These are phyloP conservation scores for Podaxis pistillaris DNA, from an alignment of 768 basidiomycete species.

Conservation along the genomic window DNA sequence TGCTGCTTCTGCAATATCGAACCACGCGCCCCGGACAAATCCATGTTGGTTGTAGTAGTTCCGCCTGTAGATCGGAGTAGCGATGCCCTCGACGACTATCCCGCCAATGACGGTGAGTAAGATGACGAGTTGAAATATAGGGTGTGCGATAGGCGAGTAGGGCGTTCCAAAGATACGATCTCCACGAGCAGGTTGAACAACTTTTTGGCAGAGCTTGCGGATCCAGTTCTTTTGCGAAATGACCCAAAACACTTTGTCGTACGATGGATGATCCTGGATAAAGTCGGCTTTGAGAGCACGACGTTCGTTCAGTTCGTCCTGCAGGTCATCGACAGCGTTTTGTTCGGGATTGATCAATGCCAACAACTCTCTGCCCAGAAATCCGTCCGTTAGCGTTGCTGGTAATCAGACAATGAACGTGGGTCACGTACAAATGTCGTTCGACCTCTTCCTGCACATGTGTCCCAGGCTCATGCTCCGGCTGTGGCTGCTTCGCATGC, in stretches of 20 bases:
- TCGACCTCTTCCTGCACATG: conserved; percentile 63
- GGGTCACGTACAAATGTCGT: conserved; percentile 59
- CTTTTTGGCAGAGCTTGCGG: conserved; percentile 74
- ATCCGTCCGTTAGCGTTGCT: background rate
- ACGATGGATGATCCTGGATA: conserved; percentile 84
- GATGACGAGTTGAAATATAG: conserved; percentile 73
- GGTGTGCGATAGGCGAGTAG: conserved; percentile 60
- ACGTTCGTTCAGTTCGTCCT: conserved; percentile 66
- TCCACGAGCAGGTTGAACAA: conserved; percentile 81
- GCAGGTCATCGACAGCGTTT: conserved; percentile 46
- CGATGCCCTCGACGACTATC: conserved; percentile 78
- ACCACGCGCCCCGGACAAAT: conserved; percentile 73
- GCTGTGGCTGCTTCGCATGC: conserved; percentile 28
- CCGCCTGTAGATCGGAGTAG: conserved; percentile 82
- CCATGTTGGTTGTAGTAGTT: conserved; percentile 65
- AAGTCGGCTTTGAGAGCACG: conserved; percentile 82
- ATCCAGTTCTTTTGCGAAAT: conserved; percentile 77
- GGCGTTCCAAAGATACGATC: conserved; percentile 85
- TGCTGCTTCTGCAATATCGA: conserved; percentile 73
- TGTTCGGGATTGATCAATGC: conserved; percentile 60
- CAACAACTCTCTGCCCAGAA: conserved; percentile 58
- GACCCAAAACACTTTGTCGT: conserved; percentile 88
- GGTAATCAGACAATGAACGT: background rate
- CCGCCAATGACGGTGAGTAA: conserved; percentile 77
- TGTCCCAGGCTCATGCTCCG: conserved; percentile 27